A percentile compares a stretch with the other conserved stretches of the same genome.
These are phyloP conservation scores for Exophiala lecanii-corni DNA, from an alignment of 2,329 filamentous ascomycete species.

Conservation along the genomic window DNA sequence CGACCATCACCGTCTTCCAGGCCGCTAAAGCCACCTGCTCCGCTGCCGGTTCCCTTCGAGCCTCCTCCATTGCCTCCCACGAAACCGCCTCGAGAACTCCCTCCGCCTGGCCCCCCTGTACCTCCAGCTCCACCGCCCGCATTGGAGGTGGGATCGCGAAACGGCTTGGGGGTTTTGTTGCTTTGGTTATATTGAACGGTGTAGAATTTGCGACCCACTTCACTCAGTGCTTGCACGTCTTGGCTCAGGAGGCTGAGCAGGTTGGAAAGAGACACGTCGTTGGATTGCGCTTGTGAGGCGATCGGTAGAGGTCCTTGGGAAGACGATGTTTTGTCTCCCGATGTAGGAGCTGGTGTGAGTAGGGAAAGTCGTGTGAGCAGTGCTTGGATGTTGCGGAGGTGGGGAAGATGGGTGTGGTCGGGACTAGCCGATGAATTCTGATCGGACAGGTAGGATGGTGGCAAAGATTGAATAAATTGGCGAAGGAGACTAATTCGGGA, in stretches of 20 bases:
- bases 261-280: constrained; percentile 75
- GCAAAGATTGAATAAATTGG: constrained; percentile 71
- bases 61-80: constrained; percentile 2
- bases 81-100: constrained; percentile 3
- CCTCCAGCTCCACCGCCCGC: not conserved
- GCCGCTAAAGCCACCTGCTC: constrained; percentile 11
- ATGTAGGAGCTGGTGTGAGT: constrained; percentile 58
- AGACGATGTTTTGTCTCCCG: constrained; percentile 42
- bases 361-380: constrained; percentile 80
- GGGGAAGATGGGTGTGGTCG: constrained; percentile 52
- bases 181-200: constrained; percentile 47
- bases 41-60: not conserved
- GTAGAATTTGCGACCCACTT: constrained; percentile 69
- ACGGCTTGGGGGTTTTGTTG: constrained; percentile 10
- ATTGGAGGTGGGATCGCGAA: not conserved
- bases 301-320: constrained; percentile 52
- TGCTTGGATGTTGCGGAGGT: constrained; percentile 83
- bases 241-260: constrained; percentile 72
- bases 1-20: constrained; percentile 19
- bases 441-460: constrained; percentile 56
- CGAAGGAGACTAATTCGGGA: constrained; percentile 67
- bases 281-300: constrained; percentile 71
- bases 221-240: constrained; percentile 64
- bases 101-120: not conserved
- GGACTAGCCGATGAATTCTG: constrained; percentile 37